These are phyloP conservation scores for Flaveria linearis DNA, from an alignment of 129 eudicot genomes.

Conservation along the genomic window DNA sequence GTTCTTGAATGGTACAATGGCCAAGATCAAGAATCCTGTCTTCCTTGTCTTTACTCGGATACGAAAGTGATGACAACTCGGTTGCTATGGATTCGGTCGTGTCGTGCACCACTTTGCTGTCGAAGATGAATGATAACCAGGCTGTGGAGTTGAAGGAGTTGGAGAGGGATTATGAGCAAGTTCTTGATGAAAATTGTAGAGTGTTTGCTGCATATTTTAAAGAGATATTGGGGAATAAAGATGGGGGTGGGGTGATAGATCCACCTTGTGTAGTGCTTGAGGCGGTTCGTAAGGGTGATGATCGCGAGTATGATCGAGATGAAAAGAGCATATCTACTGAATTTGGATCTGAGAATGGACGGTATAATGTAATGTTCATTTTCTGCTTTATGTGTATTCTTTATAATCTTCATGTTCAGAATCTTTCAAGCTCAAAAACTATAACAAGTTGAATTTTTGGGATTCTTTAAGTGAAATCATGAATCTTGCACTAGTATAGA, in stretches of 20 bases:
- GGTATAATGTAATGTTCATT: constrained; percentile 82
- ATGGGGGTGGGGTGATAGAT: constrained; percentile 38
- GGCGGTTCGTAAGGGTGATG: constrained; percentile 21
- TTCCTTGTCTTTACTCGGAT: constrained; percentile 35
- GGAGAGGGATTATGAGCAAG: constrained; percentile 65
- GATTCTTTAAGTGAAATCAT: neutral
- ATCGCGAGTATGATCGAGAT: constrained; percentile 23
- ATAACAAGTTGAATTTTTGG: neutral
- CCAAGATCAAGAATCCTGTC: constrained; percentile 54
- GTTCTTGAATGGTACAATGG: constrained; percentile 68
- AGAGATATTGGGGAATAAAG: constrained; percentile 48
- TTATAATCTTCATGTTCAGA: neutral
- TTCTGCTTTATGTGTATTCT: constrained; percentile 20
- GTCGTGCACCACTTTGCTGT: constrained; percentile 46
- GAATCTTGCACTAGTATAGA: constrained; percentile 1
- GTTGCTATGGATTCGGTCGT: constrained; percentile 51
- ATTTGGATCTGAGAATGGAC: constrained; percentile 59
- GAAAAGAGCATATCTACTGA: constrained; percentile 35
- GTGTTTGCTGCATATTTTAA: constrained; percentile 58
- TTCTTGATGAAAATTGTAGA: constrained; percentile 74
- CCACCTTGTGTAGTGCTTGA: constrained; percentile 55
- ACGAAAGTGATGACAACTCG: constrained; percentile 57
- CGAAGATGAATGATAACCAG: constrained; percentile 63
- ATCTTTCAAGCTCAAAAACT: neutral
- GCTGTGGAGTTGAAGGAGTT: constrained; percentile 63